These are phyloP conservation scores for Vanrija sp. DNA, from an alignment of 1,284 basidiomycete species.

Conservation along the genomic window DNA sequence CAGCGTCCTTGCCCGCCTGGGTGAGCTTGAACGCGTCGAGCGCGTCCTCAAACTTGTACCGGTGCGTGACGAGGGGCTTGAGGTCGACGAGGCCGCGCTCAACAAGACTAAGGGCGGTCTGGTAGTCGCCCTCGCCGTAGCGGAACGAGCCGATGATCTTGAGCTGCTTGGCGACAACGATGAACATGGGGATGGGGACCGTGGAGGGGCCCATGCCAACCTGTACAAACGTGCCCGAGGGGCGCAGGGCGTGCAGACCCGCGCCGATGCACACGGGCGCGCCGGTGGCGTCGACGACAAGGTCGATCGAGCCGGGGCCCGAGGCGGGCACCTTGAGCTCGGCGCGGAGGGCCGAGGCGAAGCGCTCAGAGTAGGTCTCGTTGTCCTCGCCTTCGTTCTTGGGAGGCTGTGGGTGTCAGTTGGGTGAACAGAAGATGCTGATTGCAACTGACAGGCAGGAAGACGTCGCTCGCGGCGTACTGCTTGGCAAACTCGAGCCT, in stretches of 20 bases:
- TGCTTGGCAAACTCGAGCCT: conserved; percentile 83
- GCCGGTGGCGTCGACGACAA: conserved; percentile 60
- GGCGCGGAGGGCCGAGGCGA: conserved; percentile 49
- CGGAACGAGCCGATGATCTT: conserved; percentile 47
- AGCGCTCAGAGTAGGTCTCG: conserved; percentile 60
- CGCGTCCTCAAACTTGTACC: conserved; percentile 57
- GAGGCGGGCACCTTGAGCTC: conserved; percentile 51
- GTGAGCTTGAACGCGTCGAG: conserved; percentile 55
- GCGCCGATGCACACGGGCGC: conserved; percentile 61
- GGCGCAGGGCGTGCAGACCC: conserved; percentile 58
- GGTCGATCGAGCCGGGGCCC: conserved; percentile 54
- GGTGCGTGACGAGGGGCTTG: conserved; percentile 55
- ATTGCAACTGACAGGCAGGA: conserved; percentile 55
- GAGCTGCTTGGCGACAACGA: conserved; percentile 45
- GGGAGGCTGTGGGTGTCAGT: conserved; percentile 41
- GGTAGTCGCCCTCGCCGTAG: conserved; percentile 49
- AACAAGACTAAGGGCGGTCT: conserved; percentile 57
- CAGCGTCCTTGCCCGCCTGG: conserved; percentile 64
- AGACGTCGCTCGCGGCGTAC: conserved; percentile 80
- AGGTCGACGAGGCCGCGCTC: conserved; percentile 55
- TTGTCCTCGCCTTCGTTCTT: conserved; percentile 63
- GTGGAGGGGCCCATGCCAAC: conserved; percentile 46
- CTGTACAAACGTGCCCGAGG: conserved; percentile 54
- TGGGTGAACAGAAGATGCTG: not conserved
- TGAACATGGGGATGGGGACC: conserved; percentile 42